A percentile compares a stretch with the other conserved stretches of the same genome.
phyloP scores from a whole-genome alignment of 2,329 filamentous ascomycete species.

The Dactylellina drechsleri region DNA sequence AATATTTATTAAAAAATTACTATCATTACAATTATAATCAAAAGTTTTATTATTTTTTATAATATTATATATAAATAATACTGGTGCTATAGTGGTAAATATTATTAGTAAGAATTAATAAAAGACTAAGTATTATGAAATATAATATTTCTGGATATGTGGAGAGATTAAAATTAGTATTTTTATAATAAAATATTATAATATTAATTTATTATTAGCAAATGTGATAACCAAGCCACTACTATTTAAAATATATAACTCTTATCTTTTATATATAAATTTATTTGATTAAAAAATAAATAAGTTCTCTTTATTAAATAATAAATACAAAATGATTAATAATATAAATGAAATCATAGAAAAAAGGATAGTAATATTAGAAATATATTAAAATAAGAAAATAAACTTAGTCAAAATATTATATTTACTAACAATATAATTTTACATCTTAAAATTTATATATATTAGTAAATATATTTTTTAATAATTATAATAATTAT shows the following conservation, averaged over 20 bases:
- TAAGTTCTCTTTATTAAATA: neutral
- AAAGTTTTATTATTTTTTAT: neutral
- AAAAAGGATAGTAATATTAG: no score
- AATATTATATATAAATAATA: neutral
- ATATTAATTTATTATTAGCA: neutral
- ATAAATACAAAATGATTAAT: no score
- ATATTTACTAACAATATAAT: neutral
- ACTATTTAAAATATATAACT: neutral
- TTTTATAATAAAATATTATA: neutral
- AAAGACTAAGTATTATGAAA: no score
- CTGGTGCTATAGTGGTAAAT: neutral
- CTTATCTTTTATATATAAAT: neutral
- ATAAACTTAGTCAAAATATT: no score
- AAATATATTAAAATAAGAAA: no score
- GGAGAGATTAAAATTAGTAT: neutral
- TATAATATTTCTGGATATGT: neutral
- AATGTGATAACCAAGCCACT: neutral
- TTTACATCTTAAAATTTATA: no score
- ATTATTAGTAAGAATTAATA: neutral
- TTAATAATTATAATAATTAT: neutral
- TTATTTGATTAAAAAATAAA: neutral
- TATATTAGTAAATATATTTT: neutral
- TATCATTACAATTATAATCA: neutral
- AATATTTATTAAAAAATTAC: neutral
- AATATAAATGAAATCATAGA: neutral